These are phyloP conservation scores for Calocybe gangraenosa DNA, from an alignment of 768 basidiomycete species.

Conservation along the genomic window DNA sequence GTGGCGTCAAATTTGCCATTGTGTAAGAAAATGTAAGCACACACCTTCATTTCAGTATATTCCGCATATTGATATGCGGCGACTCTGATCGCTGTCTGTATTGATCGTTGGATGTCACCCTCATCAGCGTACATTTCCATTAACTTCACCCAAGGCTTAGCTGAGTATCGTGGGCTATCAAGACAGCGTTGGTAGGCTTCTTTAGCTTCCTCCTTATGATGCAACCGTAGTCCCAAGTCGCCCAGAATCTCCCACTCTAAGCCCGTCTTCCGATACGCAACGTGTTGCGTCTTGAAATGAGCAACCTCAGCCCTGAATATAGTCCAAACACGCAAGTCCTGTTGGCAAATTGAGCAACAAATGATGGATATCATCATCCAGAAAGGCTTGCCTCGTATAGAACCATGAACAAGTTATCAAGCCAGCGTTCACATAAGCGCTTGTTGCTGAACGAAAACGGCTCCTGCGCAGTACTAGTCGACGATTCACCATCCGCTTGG, in stretches of 20 bases:
- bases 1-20: constrained; percentile 4
- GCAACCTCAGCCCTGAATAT: constrained; percentile 98
- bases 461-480: constrained; percentile 40
- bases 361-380: constrained; percentile 7
- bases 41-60: constrained; percentile 83
- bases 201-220: constrained; percentile 98
- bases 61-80: constrained; percentile 91
- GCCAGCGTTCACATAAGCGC: constrained; percentile 94
- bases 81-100: constrained; percentile 90
- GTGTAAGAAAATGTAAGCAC: constrained; percentile 23
- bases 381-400: constrained; percentile 77
- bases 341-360: constrained; percentile 1
- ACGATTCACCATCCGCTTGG: constrained; percentile 31
- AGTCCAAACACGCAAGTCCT: constrained; percentile 98
- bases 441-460: constrained; percentile 94
- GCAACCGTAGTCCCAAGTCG: constrained; percentile 86
- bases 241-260: constrained; percentile 98
- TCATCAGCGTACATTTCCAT: constrained; percentile 98
- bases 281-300: constrained; percentile 98
- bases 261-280: constrained; percentile 95
- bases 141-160: constrained; percentile 90
- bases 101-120: constrained; percentile 83
- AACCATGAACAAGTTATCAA: constrained; percentile 98
- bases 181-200: constrained; percentile 96
- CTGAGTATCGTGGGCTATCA: constrained; percentile 79